A percentile compares a stretch with the other conserved stretches of the same genome.
These are phyloP conservation scores for Podaxis sp. DNA, from an alignment of 768 basidiomycete genomes.

Conservation along the genomic window DNA sequence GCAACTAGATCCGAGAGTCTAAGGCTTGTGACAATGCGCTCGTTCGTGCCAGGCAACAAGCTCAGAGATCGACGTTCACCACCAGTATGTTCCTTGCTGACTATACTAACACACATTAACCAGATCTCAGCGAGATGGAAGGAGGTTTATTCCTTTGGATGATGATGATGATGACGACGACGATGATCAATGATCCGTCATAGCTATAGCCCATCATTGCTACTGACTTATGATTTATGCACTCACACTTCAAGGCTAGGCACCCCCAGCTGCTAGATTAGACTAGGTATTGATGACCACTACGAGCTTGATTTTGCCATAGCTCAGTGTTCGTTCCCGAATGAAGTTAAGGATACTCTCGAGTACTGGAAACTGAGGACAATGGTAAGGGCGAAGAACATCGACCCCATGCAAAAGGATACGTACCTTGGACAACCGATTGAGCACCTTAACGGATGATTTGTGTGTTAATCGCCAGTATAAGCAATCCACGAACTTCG, in stretches of 20 bases:
- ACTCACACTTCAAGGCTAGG: background rate
- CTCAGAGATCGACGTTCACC: background rate
- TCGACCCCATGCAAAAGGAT: too few relatives aligned
- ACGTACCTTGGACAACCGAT: conserved; percentile 77
- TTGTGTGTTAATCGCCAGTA: conserved; percentile 18
- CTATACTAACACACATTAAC: background rate
- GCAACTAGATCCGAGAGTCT: background rate
- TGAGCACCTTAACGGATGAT: conserved; percentile 60
- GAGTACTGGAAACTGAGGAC: conserved; percentile 61
- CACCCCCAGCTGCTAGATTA: too few relatives aligned
- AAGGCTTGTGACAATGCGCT: background rate
- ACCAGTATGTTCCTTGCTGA: background rate
- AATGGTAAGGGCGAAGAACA: too few relatives aligned
- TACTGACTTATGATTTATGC: background rate
- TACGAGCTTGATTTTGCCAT: conserved; percentile 98
- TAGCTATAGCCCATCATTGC: background rate
- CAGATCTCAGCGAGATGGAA: conserved; percentile 38
- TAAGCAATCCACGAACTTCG: conserved; percentile 64
- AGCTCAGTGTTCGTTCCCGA: conserved; percentile 89
- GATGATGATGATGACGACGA: conserved; percentile 46
- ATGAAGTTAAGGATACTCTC: conserved; percentile 85
- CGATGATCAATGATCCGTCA: conserved; percentile 16
- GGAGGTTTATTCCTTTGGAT: conserved; percentile 47
- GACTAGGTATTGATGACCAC: too few relatives aligned
- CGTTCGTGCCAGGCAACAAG: background rate